phyloP scores from a whole-genome alignment of 495 filamentous ascomycete species.

The Aspergillus taichungensis region DNA sequence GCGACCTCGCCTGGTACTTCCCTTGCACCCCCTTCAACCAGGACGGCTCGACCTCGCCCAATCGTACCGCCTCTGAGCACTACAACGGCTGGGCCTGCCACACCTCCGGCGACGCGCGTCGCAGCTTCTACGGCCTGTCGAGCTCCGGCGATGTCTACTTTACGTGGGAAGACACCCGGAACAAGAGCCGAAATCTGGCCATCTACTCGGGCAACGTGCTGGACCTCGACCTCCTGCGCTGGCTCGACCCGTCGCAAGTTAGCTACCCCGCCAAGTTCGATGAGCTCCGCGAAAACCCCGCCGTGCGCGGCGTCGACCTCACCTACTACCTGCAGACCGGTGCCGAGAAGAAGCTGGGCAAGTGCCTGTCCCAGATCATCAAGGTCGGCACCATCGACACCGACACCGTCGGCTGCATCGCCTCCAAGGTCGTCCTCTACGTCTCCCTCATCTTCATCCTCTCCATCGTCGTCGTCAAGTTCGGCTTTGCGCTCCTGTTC shows the following conservation, averaged over 20 bases:
- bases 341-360: slow-evolving; percentile 67
- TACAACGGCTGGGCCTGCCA: slow-evolving; percentile 90
- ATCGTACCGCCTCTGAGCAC: slow-evolving; percentile 55
- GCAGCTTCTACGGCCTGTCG: slow-evolving; percentile 60
- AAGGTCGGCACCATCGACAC: slow-evolving; percentile 95
- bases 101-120: slow-evolving; percentile 55
- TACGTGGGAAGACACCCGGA: slow-evolving; percentile 91
- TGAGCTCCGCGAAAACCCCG: slow-evolving; percentile 64
- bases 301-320: slow-evolving; percentile 78
- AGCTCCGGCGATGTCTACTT: slow-evolving; percentile 75
- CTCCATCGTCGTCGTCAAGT: slow-evolving; percentile 78
- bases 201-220: slow-evolving; percentile 92
- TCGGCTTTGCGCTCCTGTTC: slow-evolving; percentile 82
- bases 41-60: slow-evolving; percentile 75
- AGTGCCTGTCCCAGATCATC: slow-evolving; percentile 85
- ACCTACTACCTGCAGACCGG: slow-evolving; percentile 75
- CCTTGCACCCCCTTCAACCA: slow-evolving; percentile 88
- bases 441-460: slow-evolving; percentile 90
- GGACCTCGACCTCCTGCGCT: slow-evolving; percentile 81
- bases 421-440: slow-evolving; percentile 94
- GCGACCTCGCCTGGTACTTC: slow-evolving; percentile 92
- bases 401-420: slow-evolving; percentile 94
- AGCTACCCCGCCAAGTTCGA: slow-evolving; percentile 69
- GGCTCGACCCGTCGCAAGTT: slow-evolving; percentile 87
- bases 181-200: slow-evolving; percentile 77